These are phyloP conservation scores for Mycena belliarum DNA, from an alignment of 768 basidiomycete species.

Conservation along the genomic window DNA sequence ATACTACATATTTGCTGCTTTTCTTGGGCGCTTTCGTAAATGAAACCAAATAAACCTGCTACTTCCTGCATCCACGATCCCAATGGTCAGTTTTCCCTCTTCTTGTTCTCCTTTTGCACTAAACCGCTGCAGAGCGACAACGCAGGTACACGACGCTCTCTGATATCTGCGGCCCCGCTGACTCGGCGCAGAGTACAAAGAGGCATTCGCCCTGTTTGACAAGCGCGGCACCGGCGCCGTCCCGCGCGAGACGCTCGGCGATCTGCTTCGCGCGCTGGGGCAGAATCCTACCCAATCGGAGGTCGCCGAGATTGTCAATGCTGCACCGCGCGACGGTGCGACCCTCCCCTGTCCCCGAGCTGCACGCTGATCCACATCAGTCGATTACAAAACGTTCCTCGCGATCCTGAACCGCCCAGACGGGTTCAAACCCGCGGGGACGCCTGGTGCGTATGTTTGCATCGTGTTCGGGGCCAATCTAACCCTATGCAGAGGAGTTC, in stretches of 20 bases:
- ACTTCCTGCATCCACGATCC: not conserved
- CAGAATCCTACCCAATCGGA: constrained; percentile 99
- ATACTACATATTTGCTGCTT: not conserved
- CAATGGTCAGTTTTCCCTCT: constrained; percentile 4
- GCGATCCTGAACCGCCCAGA: constrained; percentile 91
- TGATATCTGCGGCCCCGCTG: not conserved
- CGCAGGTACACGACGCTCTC: constrained; percentile 38
- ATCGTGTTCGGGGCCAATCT: too few species aligned
- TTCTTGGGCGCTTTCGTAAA: not conserved
- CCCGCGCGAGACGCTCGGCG: constrained; percentile 85
- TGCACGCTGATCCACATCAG: constrained; percentile 37
- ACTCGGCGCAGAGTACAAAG: constrained; percentile 77
- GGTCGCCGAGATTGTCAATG: constrained; percentile 76
- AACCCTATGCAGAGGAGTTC: constrained; percentile 84
- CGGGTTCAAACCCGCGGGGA: constrained; percentile 96
- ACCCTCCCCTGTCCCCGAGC: not conserved
- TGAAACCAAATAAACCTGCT: not conserved
- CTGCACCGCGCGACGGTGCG: constrained; percentile 76
- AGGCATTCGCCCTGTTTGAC: constrained; percentile 97
- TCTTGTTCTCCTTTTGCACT: not conserved
- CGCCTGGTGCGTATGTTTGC: constrained; percentile 63
- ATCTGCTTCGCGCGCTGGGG: constrained; percentile 89
- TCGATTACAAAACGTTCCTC: constrained; percentile 92
- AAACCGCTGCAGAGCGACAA: constrained; percentile 45
- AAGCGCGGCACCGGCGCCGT: constrained; percentile 93